phyloP scores from a whole-genome alignment of 495 filamentous ascomycete species.

The Trichocladium uniseriatum region DNA sequence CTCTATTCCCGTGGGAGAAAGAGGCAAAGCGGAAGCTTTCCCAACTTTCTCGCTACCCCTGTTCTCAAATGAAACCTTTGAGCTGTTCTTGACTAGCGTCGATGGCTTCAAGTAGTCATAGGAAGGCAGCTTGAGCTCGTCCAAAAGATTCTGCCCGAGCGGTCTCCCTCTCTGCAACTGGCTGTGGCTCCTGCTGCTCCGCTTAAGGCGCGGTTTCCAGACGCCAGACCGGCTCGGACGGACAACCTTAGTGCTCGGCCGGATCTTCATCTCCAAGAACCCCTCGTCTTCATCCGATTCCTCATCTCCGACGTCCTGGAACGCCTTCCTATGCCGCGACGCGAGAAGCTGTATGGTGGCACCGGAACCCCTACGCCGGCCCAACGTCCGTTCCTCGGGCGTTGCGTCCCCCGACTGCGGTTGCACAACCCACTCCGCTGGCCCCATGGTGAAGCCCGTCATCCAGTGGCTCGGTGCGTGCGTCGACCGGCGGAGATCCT shows the following conservation, averaged over 20 bases:
- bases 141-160: no score
- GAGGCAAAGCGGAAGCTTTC: neutral
- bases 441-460: neutral
- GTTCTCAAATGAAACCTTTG: no score
- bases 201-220: constrained; percentile 19
- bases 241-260: constrained; percentile 2
- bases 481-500: constrained; percentile 46
- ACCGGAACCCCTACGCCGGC: constrained; percentile 20
- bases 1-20: neutral
- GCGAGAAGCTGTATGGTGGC: constrained; percentile 24
- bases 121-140: no score
- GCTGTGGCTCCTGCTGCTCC: constrained; percentile 19
- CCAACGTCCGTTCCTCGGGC: constrained; percentile 1
- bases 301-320: constrained; percentile 14
- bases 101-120: no score
- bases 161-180: constrained; percentile 15
- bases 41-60: neutral
- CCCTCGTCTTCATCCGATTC: constrained; percentile 37
- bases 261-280: constrained; percentile 28
- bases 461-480: constrained; percentile 12
- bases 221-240: constrained; percentile 2
- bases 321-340: constrained; percentile 12
- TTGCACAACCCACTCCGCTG: neutral
- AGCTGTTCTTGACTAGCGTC: no score
- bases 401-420: constrained; percentile 7